Percentiles rank a stretch among this genome's conserved stretches.
These are phyloP conservation scores for Pulveroboletus sp. DNA, from an alignment of 768 basidiomycete genomes.

Conservation along the genomic window DNA sequence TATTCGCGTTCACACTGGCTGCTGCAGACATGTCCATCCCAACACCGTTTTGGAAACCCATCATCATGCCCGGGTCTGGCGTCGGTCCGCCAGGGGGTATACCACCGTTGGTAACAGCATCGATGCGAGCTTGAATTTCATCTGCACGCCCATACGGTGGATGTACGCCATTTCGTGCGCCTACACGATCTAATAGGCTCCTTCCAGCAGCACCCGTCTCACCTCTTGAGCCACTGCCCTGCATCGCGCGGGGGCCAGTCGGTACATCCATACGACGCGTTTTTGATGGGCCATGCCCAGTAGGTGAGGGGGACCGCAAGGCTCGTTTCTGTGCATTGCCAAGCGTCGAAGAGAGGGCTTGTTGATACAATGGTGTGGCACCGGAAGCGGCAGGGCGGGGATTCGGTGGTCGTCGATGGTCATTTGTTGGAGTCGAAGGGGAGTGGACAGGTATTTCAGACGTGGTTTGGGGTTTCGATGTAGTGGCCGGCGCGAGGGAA, in stretches of 20 bases:
- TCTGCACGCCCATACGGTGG: constrained; percentile 44
- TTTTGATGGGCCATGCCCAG: constrained; percentile 65
- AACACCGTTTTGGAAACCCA: constrained; percentile 44
- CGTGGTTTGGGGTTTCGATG: constrained; percentile 28
- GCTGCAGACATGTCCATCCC: constrained; percentile 39
- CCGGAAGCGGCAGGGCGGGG: constrained; percentile 38
- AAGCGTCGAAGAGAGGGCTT: constrained; percentile 66
- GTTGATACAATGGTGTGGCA: constrained; percentile 60
- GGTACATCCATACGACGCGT: constrained; percentile 74
- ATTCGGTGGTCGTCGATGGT: constrained; percentile 37
- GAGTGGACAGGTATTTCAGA: constrained; percentile 26
- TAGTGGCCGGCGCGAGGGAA: constrained; percentile 19
- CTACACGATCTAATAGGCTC: constrained; percentile 82
- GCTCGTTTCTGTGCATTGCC: constrained; percentile 59
- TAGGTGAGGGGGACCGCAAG: constrained; percentile 63
- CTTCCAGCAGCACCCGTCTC: constrained; percentile 37
- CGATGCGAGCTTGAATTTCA: constrained; percentile 77
- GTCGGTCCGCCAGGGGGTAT: constrained; percentile 31
- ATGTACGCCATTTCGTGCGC: constrained; percentile 45
- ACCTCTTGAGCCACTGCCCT: constrained; percentile 21
- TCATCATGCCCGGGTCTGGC: constrained; percentile 40
- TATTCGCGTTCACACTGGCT: constrained; percentile 61
- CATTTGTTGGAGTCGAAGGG: constrained; percentile 12
- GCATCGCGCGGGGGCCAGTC: constrained; percentile 85
- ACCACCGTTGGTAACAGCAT: constrained; percentile 66